Evolutionary conservation across 495 filamentous ascomycete genomes (phyloP), one percentile per base, ranked within the genome.

Genomic region (Jackrogersella minutella): DNA sequence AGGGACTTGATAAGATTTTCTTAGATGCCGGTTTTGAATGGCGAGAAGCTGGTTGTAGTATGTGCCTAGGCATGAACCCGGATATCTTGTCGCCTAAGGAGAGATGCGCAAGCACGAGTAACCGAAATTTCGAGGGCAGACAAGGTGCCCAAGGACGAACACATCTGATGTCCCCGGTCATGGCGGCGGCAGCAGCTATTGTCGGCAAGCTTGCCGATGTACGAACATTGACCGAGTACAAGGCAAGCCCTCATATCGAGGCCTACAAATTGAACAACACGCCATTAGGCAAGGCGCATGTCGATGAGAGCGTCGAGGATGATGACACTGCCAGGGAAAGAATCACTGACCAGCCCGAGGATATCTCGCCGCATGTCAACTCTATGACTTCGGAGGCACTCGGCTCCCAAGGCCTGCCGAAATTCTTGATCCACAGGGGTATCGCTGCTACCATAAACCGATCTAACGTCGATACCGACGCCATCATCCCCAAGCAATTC

Each of bases 11-110:
- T 79, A 91, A 91, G 81, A 90, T 97, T 67, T 99, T 99, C 76
- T 74, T 80, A 16, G 92, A 96, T 40, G 92, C 95, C 51, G 95
- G 95, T 6, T 98, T 97, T 58, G 95, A 99, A 75, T 98, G 94
- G 94, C 86, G 95, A 60, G 95, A 99, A 83, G 95, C 95, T 59
- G 95, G 95, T 41, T 99, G 95, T 82, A 93, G 90, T 53, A 99
- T 99, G 95, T 99, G 95, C 71, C 85, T 99, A 26, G 95, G 95
- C 76, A 99, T 99, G 95, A 99, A 99, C 82, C 93, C 95, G 0
- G 95, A 99, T 77, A 97, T 99, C 69, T 86, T 98, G n/a, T 87
- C 91, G 1, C 95, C 95, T 41, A 86, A 89, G 73, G 95, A 99
- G 80, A 87, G 95, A 58, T 99, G 95, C 71, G 95, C 95, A 36